A percentile compares a stretch with the other conserved stretches of the same genome.
Evolutionary conservation across 345 rosid genomes (phyloP).

Genomic region (Acer negundo): DNA sequence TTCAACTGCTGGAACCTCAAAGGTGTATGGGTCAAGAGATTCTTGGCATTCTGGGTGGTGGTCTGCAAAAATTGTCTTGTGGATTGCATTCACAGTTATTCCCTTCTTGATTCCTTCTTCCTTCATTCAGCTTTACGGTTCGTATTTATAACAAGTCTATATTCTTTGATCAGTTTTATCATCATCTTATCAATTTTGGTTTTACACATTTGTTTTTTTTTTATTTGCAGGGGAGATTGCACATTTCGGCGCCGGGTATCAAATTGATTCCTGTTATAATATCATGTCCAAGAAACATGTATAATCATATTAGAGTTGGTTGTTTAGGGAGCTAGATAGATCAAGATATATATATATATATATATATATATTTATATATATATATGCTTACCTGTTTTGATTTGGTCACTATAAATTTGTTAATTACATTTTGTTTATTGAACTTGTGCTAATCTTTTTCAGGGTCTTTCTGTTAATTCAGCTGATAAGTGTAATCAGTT

Average conservation of each 20-base stretch:
- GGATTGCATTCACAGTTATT: conserved; percentile 62
- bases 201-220: neutral
- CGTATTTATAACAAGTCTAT: conserved; percentile 16
- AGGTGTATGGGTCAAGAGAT: conserved; percentile 61
- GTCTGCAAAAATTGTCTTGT: conserved; percentile 63
- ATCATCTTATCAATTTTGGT: neutral
- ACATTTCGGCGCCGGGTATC: conserved; percentile 98
- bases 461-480: conserved; percentile 96
- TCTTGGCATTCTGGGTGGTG: conserved; percentile 98
- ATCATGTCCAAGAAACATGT: conserved; percentile 20
- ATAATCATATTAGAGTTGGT: conserved; percentile 26
- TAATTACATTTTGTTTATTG: conserved; percentile 6
- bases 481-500: conserved; percentile 86
- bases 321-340: conserved; percentile 4
- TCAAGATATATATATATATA: neutral
- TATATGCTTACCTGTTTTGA: conserved; percentile 10
- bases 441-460: conserved; percentile 24
- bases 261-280: conserved; percentile 24
- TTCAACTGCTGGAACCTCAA: conserved; percentile 67
- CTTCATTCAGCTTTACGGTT: conserved; percentile 75
- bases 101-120: conserved; percentile 76
- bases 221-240: conserved; percentile 82
- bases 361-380: neutral
- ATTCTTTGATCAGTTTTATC: neutral
- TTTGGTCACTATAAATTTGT: neutral